Evolutionary conservation across 208 protist species (phyloP).

Genomic region (Herpetomonas tarakana): DNA sequence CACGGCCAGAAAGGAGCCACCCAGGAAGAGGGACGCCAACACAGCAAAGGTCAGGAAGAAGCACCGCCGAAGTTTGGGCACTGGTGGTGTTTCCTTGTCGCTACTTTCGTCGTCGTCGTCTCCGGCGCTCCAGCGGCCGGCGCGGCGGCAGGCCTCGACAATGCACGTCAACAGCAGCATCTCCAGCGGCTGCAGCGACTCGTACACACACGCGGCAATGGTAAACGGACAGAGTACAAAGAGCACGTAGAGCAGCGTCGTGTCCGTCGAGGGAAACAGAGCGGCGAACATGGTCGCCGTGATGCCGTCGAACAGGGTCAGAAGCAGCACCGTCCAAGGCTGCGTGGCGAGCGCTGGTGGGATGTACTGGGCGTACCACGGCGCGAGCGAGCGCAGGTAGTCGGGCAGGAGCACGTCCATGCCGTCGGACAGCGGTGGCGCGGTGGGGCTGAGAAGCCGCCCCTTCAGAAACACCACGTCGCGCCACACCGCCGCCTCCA

Average conservation of each 20-base stretch:
- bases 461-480: conserved; percentile 60
- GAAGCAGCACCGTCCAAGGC: conserved; percentile 27
- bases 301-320: conserved; percentile 58
- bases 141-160: conserved; percentile 27
- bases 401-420: conserved; percentile 16
- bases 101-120: background rate
- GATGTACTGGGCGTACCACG: conserved; percentile 69
- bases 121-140: conserved; percentile 1
- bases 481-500: conserved; percentile 55
- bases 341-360: conserved; percentile 27
- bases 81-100: background rate
- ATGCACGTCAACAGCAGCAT: conserved; percentile 42
- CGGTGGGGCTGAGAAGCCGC: conserved; percentile 12
- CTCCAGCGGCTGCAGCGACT: conserved; percentile 63
- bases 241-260: conserved; percentile 48
- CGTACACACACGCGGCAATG: conserved; percentile 32
- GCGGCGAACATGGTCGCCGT: conserved; percentile 46
- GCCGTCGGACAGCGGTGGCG: conserved; percentile 2
- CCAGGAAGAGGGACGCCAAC: conserved; percentile 23
- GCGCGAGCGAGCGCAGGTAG: conserved; percentile 37
- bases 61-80: conserved; percentile 3
- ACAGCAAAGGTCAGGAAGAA: conserved; percentile 18
- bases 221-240: conserved; percentile 69
- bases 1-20: conserved; percentile 52
- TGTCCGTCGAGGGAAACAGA: conserved; percentile 33